Percentiles rank a stretch among this genome's conserved stretches.
Conservation (phyloP, 345 rosid species). For the Hibiscus trionum region DNA sequence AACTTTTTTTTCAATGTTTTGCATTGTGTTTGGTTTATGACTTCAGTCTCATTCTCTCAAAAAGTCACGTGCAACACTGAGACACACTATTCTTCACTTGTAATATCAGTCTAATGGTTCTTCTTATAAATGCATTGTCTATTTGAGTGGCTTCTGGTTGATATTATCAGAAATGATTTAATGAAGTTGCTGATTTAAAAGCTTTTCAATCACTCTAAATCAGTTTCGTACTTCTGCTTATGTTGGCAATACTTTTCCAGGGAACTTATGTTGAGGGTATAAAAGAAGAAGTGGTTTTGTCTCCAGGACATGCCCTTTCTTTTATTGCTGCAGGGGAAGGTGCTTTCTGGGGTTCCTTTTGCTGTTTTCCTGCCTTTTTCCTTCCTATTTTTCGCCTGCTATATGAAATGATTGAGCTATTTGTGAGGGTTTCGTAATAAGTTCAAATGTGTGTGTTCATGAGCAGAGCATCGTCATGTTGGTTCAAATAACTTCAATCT, state of each 20-base stretch:
- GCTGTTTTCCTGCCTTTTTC: neutral
- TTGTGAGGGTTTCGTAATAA: neutral
- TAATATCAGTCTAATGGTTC: neutral
- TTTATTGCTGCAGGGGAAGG: constrained; percentile 99
- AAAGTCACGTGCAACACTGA: neutral
- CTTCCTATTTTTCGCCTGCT: neutral
- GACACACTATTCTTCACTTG: neutral
- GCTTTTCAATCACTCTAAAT: neutral
- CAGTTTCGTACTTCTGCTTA: neutral
- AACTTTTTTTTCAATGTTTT: constrained; percentile 1
- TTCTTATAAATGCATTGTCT: neutral
- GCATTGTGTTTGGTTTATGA: neutral
- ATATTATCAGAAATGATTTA: neutral
- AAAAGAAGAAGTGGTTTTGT: constrained; percentile 97
- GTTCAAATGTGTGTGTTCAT: constrained; percentile 18
- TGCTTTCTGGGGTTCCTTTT: constrained; percentile 19
- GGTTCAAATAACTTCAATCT: constrained; percentile 99
- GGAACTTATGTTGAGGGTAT: constrained; percentile 99
- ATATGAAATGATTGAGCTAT: neutral
- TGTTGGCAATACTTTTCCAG: constrained; percentile 30
- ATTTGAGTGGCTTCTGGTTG: neutral
- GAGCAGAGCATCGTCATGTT: constrained; percentile 97
- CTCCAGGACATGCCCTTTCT: constrained; percentile 97
- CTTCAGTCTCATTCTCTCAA: neutral
- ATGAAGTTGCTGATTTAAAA: neutral